phyloP scores from a whole-genome alignment of 2,329 filamentous ascomycete genomes.

The Stromatinia cepivora region DNA sequence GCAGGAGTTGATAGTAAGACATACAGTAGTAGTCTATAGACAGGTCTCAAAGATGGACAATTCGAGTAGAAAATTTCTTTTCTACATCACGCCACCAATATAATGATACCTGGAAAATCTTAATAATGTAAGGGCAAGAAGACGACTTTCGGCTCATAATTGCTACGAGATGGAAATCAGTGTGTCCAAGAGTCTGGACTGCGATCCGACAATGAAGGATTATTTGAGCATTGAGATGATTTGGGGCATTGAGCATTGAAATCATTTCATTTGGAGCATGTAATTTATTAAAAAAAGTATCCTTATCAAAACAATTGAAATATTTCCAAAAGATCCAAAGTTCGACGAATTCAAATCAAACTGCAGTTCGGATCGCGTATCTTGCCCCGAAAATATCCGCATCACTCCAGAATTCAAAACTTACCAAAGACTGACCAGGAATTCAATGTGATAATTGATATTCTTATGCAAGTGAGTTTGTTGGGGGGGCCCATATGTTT shows the following conservation, averaged over 20 bases:
- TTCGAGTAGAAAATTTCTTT: background rate
- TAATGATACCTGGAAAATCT: background rate
- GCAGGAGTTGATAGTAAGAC: conserved; percentile 5
- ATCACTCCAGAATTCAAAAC: background rate
- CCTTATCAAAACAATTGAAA: too few species aligned
- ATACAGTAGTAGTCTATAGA: background rate
- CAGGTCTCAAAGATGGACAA: background rate
- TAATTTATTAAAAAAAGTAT: too few species aligned
- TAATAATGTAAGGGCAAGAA: conserved; percentile 5
- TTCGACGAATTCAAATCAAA: too few species aligned
- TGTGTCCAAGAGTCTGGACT: too few species aligned
- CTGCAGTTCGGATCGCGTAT: too few species aligned
- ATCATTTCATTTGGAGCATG: too few species aligned
- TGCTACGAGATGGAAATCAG: background rate
- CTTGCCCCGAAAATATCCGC: background rate
- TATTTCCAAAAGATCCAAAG: too few species aligned
- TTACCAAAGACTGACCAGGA: background rate
- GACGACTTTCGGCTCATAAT: background rate
- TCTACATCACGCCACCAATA: conserved; percentile 11
- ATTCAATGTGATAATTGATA: background rate
- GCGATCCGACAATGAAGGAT: too few species aligned
- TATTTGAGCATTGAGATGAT: too few species aligned
- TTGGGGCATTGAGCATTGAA: too few species aligned
- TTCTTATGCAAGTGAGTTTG: background rate
- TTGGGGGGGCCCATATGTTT: too few species aligned